Percentiles rank a stretch among this genome's conserved stretches.
These are phyloP conservation scores for Stellera chamaejasme DNA, from an alignment of 345 rosid species.

Conservation along the genomic window DNA sequence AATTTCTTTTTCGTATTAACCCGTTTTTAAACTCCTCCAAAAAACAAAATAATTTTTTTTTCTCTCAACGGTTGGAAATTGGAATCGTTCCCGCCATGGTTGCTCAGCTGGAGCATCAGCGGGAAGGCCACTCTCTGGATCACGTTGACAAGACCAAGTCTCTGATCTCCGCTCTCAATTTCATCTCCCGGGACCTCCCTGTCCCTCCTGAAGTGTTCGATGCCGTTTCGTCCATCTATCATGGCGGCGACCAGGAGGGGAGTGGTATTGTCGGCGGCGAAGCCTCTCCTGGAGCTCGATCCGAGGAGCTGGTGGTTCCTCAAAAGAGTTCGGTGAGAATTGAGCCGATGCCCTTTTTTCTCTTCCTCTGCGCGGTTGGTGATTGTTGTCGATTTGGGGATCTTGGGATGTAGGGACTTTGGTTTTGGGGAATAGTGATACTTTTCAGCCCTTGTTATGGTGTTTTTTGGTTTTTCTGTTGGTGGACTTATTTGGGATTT, in stretches of 20 bases:
- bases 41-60: not conserved
- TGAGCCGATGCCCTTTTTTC: conserved; percentile 12
- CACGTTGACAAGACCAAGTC: conserved; percentile 51
- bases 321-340: conserved; percentile 33
- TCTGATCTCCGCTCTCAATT: conserved; percentile 72
- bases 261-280: conserved; percentile 10
- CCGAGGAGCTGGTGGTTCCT: conserved; percentile 11
- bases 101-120: conserved; percentile 50
- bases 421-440: not conserved
- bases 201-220: conserved; percentile 62
- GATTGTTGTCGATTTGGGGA: conserved; percentile 17
- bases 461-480: conserved; percentile 5
- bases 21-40: not conserved
- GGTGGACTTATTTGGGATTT: conserved; percentile 10
- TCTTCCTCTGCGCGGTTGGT: conserved; percentile 9
- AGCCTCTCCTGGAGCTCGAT: conserved; percentile 15
- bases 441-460: conserved; percentile 1
- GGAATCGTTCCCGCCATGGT: conserved; percentile 68
- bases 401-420: conserved; percentile 4
- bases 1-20: not conserved
- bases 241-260: conserved; percentile 18
- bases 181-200: conserved; percentile 88
- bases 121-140: conserved; percentile 26
- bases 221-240: conserved; percentile 65
- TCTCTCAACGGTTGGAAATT: conserved; percentile 17